Percentiles rank a stretch among this genome's conserved stretches.
These are phyloP conservation scores for Ascomycota sp. DNA, from an alignment of 2,329 filamentous ascomycete genomes.

Conservation along the genomic window DNA sequence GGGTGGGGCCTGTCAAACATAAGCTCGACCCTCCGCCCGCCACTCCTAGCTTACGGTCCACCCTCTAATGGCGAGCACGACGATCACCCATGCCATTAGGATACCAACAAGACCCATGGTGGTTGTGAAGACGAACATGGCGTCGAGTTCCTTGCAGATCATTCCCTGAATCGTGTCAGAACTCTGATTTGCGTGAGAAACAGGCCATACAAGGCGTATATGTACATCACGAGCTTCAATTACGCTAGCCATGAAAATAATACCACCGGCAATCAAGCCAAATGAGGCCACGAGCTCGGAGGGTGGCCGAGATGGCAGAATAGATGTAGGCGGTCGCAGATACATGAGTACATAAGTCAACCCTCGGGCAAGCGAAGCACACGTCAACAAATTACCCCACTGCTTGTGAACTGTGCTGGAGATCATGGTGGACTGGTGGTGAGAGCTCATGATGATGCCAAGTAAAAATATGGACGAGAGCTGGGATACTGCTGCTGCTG, in stretches of 20 bases:
- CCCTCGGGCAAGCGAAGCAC: constrained; percentile 57
- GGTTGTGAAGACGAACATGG: constrained; percentile 86
- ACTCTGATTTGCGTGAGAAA: constrained; percentile 26
- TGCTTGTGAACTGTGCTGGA: constrained; percentile 86
- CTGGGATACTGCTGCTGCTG: constrained; percentile 41
- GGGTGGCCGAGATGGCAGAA: constrained; percentile 66
- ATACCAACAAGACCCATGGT: constrained; percentile 67
- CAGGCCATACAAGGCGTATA: not conserved
- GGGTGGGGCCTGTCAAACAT: no score
- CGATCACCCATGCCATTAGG: constrained; percentile 66
- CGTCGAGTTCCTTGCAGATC: constrained; percentile 56
- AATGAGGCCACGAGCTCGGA: constrained; percentile 79
- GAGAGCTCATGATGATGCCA: constrained; percentile 87
- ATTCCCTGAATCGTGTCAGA: constrained; percentile 60
- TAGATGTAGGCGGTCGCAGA: constrained; percentile 59
- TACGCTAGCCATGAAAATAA: constrained; percentile 84
- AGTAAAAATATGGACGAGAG: constrained; percentile 68
- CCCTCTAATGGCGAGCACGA: constrained; percentile 67
- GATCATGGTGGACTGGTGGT: constrained; percentile 66
- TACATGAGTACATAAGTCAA: constrained; percentile 67
- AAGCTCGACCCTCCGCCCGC: no score
- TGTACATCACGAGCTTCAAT: constrained; percentile 14
- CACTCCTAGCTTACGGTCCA: constrained; percentile 43
- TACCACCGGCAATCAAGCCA: constrained; percentile 67
- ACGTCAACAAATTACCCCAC: constrained; percentile 73